phyloP scores from a whole-genome alignment of 805 yeast species.

The Hanseniaspora lindneri region DNA sequence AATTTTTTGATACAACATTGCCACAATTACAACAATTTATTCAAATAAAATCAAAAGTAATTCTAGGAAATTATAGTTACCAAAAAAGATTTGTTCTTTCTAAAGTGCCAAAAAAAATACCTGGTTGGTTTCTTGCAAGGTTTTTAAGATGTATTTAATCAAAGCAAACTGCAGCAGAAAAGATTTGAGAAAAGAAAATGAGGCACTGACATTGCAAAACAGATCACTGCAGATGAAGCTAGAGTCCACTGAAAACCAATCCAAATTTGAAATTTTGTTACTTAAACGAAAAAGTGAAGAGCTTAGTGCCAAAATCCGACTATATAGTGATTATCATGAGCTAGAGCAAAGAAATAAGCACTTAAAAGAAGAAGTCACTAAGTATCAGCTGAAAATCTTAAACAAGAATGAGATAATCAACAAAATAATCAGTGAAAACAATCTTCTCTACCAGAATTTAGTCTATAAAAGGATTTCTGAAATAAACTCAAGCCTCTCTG shows the following conservation, averaged over 20 bases:
- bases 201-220: not conserved
- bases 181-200: constrained; percentile 18
- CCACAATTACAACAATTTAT: too few relatives aligned
- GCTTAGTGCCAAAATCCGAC: not conserved
- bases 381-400: constrained; percentile 34
- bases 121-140: too few relatives aligned
- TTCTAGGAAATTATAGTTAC: too few relatives aligned
- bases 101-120: too few relatives aligned
- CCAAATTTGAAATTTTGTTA: not conserved
- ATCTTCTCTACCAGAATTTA: too few relatives aligned
- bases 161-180: not conserved
- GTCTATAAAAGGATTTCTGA: too few relatives aligned
- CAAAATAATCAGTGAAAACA: constrained; percentile 24
- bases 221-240: not conserved
- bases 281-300: not conserved
- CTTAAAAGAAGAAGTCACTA: constrained; percentile 33
- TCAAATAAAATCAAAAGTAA: too few relatives aligned
- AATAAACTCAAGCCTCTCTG: too few relatives aligned
- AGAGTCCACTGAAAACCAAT: not conserved
- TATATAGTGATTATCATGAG: not conserved
- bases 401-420: constrained; percentile 38
- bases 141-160: too few relatives aligned
- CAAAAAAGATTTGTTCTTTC: too few relatives aligned
- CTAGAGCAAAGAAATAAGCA: constrained; percentile 28
- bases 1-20: too few relatives aligned